Evolutionary conservation across 1,139 yeast genomes (phyloP), one percentile per base, ranked within the genome.

Genomic region (Taphrina wiesneri): DNA sequence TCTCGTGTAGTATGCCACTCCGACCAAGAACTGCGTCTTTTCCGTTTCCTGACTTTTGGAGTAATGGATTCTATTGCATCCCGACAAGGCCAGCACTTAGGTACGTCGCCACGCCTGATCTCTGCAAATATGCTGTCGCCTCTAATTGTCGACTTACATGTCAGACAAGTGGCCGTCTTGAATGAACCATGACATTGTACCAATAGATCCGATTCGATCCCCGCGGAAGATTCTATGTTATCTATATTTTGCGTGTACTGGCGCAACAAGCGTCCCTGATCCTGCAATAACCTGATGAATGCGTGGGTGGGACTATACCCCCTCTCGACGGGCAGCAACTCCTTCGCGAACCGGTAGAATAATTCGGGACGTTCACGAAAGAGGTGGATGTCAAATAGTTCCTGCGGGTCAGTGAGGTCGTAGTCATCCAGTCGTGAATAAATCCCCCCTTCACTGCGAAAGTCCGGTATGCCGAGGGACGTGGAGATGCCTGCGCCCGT

Each of bases 401-500:
- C 97, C 75, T 93, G 98, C 0, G 98, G 98, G 73, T 93, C 98
- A 66, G 83, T 83, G 45, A 92, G 78, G 0, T 96, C 96, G 65
- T 90, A 74, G 71, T 84, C 82, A 65, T 82, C 81, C 69, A 93
- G 83, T 73, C 84, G 83, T 1, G 90, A 70, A 76, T 93, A 93
- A 68, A 93, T 85, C 54, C 99, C 99, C 70, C 88, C 81, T 9
- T 91, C 85, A 0, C 97, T 91, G 73, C 99, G 83, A 77, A 93
- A 93, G 77, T 93, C 99, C 0, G 98, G 97, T 66, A 92, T 92
- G 0, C 97, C 98, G 67, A 92, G 78, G 43, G 92, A 85, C 3
- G 97, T 92, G 19, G 97, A 90, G 54, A 93, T 91, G 21, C 99
- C 99, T 0, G 99, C 99, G 3, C 99, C 99, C 0, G 97, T 90